Evolutionary conservation across 225 moss, liverwort and hornwort genomes (phyloP).

Genomic region (Sphagnum tenellum): DNA sequence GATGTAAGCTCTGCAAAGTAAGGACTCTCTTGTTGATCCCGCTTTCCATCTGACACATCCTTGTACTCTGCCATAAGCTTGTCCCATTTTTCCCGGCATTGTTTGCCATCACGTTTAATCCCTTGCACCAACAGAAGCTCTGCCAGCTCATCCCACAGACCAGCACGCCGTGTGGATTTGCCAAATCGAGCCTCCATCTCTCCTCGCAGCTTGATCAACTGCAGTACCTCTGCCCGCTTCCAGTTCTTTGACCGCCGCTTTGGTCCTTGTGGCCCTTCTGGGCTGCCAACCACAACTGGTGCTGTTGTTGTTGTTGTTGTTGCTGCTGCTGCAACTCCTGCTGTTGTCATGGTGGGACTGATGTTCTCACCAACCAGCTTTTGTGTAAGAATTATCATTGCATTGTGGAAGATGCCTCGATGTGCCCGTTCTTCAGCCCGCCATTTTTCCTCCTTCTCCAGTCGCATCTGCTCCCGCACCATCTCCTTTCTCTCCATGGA

Average conservation of each 20-base stretch:
- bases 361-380: conserved; percentile 55
- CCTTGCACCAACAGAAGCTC: conserved; percentile 43
- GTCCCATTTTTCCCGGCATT: conserved; percentile 78
- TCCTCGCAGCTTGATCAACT: conserved; percentile 58
- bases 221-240: conserved; percentile 61
- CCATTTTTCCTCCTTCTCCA: conserved; percentile 81
- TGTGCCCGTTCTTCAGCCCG: conserved; percentile 61
- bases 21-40: conserved; percentile 59
- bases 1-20: conserved; percentile 51
- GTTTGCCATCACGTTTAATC: conserved; percentile 63
- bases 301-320: conserved; percentile 9
- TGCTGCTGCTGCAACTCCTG: conserved; percentile 6
- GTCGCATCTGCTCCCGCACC: conserved; percentile 55
- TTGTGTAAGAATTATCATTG: conserved; percentile 61
- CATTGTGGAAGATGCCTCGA: conserved; percentile 62
- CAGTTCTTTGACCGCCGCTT: conserved; percentile 70
- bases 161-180: conserved; percentile 48
- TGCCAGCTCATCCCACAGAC: conserved; percentile 60
- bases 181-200: conserved; percentile 63
- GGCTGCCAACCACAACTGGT: conserved; percentile 13
- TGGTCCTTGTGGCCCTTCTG: conserved; percentile 23
- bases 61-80: conserved; percentile 67
- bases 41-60: conserved; percentile 58
- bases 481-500: conserved; percentile 68
- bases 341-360: conserved; percentile 13